These are phyloP conservation scores for Bothriochloa decipiens DNA, from an alignment of 176 grass and related monocot species.

Conservation along the genomic window DNA sequence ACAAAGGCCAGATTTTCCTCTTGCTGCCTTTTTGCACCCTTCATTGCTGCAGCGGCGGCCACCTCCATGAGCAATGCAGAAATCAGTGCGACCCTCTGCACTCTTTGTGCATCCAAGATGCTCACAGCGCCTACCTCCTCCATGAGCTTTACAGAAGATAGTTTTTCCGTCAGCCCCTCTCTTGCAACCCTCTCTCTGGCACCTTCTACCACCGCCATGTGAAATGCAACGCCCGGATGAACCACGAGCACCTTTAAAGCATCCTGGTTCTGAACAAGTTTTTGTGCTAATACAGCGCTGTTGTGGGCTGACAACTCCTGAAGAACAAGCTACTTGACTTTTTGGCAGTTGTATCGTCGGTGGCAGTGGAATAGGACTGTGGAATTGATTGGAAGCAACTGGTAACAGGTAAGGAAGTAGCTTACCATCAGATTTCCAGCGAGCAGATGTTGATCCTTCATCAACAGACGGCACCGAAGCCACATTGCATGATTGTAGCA, in stretches of 20 bases:
- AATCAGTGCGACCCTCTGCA: conserved; percentile 46
- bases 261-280: too few relatives aligned
- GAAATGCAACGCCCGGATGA: conserved; percentile 52
- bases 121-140: conserved; percentile 37
- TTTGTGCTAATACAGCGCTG: conserved; percentile 3
- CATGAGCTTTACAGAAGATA: conserved; percentile 45
- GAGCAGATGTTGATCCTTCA: conserved; percentile 80
- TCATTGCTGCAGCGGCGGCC: too few relatives aligned
- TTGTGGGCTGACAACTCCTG: conserved; percentile 24
- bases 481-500: conserved; percentile 34
- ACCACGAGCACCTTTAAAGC: conserved; percentile 6
- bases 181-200: conserved; percentile 52
- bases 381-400: conserved; percentile 7
- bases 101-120: conserved; percentile 58
- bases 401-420: conserved; percentile 53
- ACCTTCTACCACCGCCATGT: conserved; percentile 44
- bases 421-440: conserved; percentile 66
- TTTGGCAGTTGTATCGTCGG: conserved; percentile 11
- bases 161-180: conserved; percentile 56
- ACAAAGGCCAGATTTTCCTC: too few relatives aligned
- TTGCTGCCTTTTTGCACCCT: too few relatives aligned
- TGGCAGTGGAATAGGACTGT: background rate
- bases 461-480: conserved; percentile 49
- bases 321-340: conserved; percentile 40
- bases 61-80: too few relatives aligned